These are phyloP conservation scores for Lactarius sanguifluus DNA, from an alignment of 768 basidiomycete genomes.

Conservation along the genomic window DNA sequence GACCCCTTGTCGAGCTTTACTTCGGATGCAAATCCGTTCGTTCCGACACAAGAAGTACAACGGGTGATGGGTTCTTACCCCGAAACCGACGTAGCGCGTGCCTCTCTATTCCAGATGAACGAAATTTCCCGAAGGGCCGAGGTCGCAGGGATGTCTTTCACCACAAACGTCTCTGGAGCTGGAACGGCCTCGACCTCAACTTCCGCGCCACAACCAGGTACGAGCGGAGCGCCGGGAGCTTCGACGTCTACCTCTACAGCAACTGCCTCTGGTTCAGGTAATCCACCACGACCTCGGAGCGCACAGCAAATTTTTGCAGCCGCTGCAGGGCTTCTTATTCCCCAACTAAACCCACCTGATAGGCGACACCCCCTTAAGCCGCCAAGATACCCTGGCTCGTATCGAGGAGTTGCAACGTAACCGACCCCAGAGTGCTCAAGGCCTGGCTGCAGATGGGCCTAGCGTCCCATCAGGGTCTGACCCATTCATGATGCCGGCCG, in stretches of 20 bases:
- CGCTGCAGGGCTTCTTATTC: conserved; percentile 35
- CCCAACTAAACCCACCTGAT: conserved; percentile 29
- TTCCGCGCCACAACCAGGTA: conserved; percentile 26
- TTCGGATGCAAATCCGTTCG: conserved; percentile 48
- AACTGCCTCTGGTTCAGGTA: conserved; percentile 2
- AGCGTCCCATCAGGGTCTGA: conserved; percentile 20
- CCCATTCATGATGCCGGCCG: conserved; percentile 20
- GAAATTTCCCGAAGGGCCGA: conserved; percentile 68
- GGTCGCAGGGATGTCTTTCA: conserved; percentile 43
- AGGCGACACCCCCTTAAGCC: conserved; percentile 35
- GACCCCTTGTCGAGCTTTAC: conserved; percentile 32
- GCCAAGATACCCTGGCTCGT: conserved; percentile 50
- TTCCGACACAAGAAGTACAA: conserved; percentile 58
- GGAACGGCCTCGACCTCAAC: conserved; percentile 26
- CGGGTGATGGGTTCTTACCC: conserved; percentile 49
- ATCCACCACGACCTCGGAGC: conserved; percentile 32
- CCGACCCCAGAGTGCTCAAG: conserved; percentile 25
- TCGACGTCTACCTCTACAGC: conserved; percentile 22
- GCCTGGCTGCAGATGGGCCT: conserved; percentile 26
- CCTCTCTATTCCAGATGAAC: conserved; percentile 74
- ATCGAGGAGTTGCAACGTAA: conserved; percentile 52
- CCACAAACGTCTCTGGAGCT: conserved; percentile 18
- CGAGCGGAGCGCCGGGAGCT: conserved; percentile 20
- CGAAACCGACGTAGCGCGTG: conserved; percentile 62
- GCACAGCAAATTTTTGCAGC: conserved; percentile 36